Percentiles rank a stretch among this genome's conserved stretches.
Conservation (phyloP, 208 protist genomes). For the Crithidia fasciculata region DNA sequence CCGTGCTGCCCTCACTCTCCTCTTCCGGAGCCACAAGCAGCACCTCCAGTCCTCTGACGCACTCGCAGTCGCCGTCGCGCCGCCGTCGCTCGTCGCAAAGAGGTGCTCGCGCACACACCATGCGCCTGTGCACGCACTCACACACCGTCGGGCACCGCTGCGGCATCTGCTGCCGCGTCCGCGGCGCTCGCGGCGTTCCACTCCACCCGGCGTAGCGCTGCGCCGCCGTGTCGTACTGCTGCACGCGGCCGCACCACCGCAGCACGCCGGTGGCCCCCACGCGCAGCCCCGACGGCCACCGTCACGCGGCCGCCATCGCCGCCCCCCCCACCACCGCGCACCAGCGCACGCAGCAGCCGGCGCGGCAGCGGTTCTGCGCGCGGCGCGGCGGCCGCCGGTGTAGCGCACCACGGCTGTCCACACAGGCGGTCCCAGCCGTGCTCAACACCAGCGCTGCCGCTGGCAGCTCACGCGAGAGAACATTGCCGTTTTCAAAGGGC, state of each 20-base stretch:
- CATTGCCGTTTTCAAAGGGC: slow-evolving; percentile 32
- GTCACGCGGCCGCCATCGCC: neutral
- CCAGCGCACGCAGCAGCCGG: neutral
- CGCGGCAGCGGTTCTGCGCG: neutral
- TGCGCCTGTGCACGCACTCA: slow-evolving; percentile 41
- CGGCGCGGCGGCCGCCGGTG: neutral
- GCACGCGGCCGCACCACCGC: no score
- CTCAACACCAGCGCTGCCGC: slow-evolving; percentile 20
- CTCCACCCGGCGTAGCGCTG: no score
- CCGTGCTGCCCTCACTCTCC: no score
- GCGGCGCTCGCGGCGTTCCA: neutral
- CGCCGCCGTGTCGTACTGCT: no score
- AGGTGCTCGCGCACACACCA: slow-evolving; percentile 63
- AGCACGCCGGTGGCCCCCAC: no score
- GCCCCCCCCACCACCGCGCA: neutral
- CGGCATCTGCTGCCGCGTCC: no score
- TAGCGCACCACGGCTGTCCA: neutral
- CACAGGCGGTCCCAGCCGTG: neutral
- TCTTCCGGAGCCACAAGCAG: no score
- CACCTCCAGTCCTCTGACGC: slow-evolving; percentile 36
- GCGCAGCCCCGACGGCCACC: no score
- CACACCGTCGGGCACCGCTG: neutral
- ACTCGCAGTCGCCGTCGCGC: slow-evolving; percentile 53
- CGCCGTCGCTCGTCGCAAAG: slow-evolving; percentile 37
- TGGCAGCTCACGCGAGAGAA: slow-evolving; percentile 27